Evolutionary conservation across 306 rosid species (phyloP), one percentile per base, ranked within the genome.

Genomic region (Rosa lucieae): DNA sequence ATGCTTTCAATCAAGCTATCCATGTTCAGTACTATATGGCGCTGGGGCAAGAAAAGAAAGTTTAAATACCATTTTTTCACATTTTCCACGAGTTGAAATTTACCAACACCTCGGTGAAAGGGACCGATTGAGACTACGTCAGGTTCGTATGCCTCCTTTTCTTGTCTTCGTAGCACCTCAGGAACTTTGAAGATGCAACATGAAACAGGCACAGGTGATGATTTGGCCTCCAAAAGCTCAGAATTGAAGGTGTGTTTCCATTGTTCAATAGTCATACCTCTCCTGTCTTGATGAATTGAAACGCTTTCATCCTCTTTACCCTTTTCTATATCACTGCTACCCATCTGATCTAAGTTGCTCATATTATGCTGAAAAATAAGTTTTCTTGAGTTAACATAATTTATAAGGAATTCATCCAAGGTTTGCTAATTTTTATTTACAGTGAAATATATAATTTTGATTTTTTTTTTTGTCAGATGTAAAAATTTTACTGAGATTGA

Each of bases 131-230:
- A 62, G 68, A 62, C 68, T 6, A 62, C 13, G 0, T 62, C 40
- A 29, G 68, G 68, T 4, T 62, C 68, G 40, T 62, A 29, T 11
- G 42, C 8, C 0, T 12, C 8, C 1, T 0, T 0, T 2, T 62
- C 12, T 5, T 62, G 68, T 0, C 40, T 13, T 29, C 40, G 17
- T 13, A 62, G 68, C 1, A 62, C 68, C 18, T 29, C 42, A 18
- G 68, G 68, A 6, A 62, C 40, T 62, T 5, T 62, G 68, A 62
- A 62, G 68, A 62, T 62, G 68, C 68, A 62, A 29, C 68, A 62
- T 62, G 42, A 4, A 29, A 3, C 6, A 62, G 20, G 68, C 68
- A 62, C 1, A 4, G 68, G 68, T 62, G 42, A 23, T 23, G 26
- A 62, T 5, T 61, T 21, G 66, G 68, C 68, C 40, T 62, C 5